Evolutionary conservation across 768 basidiomycete genomes (phyloP).

Genomic region (Calocera cornea): DNA sequence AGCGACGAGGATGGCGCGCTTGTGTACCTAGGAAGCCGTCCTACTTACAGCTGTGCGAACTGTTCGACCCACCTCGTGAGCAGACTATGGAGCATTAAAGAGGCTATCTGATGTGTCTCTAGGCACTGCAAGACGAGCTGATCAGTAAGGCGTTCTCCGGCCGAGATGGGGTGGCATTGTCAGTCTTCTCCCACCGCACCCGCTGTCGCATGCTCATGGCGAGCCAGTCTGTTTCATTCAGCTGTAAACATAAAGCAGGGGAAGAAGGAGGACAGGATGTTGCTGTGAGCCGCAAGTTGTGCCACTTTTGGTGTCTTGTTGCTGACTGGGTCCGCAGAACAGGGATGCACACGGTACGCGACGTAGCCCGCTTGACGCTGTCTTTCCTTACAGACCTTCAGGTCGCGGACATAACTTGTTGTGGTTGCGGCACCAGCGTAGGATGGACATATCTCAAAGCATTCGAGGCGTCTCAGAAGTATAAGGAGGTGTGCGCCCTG

Average conservation of each 20-base stretch:
- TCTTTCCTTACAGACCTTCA: not conserved
- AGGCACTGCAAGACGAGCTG: constrained; percentile 72
- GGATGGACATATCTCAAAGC: constrained; percentile 81
- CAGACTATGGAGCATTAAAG: not conserved
- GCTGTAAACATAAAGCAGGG: constrained; percentile 65
- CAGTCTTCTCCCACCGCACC: constrained; percentile 23
- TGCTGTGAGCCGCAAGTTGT: constrained; percentile 21
- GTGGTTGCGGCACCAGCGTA: constrained; percentile 62
- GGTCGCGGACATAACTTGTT: constrained; percentile 66
- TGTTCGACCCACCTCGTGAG: not conserved
- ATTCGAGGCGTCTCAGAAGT: constrained; percentile 61
- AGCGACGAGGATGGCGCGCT: not conserved
- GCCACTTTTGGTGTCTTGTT: not conserved
- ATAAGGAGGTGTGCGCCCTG: constrained; percentile 55
- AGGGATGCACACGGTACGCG: constrained; percentile 45
- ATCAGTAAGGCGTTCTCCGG: constrained; percentile 79
- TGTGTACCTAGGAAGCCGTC: not conserved
- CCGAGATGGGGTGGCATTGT: constrained; percentile 70
- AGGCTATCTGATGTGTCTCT: not conserved
- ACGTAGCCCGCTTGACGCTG: constrained; percentile 1
- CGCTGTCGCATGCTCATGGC: not conserved
- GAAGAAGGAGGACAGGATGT: constrained; percentile 54
- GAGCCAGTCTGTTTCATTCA: constrained; percentile 54
- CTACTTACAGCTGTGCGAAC: not conserved
- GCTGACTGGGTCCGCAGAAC: constrained; percentile 35